Base-by-base conservation (phyloP, 768 basidiomycete genomes). In the Phanerochaete carnosa region DNA sequence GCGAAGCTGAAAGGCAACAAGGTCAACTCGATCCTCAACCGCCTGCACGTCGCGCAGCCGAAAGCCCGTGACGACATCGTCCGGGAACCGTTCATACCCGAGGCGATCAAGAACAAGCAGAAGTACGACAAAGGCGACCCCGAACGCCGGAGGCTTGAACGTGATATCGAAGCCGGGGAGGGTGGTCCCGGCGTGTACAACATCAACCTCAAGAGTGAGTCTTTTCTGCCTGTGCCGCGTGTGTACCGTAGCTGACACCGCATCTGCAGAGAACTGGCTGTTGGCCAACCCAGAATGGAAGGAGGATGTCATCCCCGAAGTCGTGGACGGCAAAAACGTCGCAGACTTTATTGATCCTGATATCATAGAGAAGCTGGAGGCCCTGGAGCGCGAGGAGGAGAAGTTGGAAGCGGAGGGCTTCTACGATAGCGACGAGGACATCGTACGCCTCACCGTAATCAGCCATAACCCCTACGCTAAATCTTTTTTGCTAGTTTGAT, bases 271-370 rank as follows among this genome's bases (percentile, higher is more conserved):
- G 82, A 84, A 93, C 73, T 98, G 97, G 76, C 59, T 97, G 28
- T 86, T 99, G 60, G 81, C 86, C 25, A 87, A 97, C 70, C 86
- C 90, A 37, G 89, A 92, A 46, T 99, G 97, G 97, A 99, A 97
- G 79, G 80, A 86, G 77, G 97, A 99, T 70, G 81, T 85, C 65
- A 90, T 98, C n/a, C 97, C 97, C n/a, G 97, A 99, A 73, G 92
- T 99, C 69, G 87, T 94, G 88, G 87, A 98, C 66, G 97, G 97
- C 77, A 98, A 98, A 84, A 99, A 99, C 77, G 77, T 98, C 55
- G 96, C 95, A 25, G 97, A 99, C 79, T 99, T 99, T 63, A 92
- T 98, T 73, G 96, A 98, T 74, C 90, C 94, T 23, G 97, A 99
- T 69, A 98, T 99, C 62, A 88, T 86, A 22, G 95, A 95, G 75